These are phyloP conservation scores for Macaranga tanarius DNA, from an alignment of 441 rosid species.

Conservation along the genomic window DNA sequence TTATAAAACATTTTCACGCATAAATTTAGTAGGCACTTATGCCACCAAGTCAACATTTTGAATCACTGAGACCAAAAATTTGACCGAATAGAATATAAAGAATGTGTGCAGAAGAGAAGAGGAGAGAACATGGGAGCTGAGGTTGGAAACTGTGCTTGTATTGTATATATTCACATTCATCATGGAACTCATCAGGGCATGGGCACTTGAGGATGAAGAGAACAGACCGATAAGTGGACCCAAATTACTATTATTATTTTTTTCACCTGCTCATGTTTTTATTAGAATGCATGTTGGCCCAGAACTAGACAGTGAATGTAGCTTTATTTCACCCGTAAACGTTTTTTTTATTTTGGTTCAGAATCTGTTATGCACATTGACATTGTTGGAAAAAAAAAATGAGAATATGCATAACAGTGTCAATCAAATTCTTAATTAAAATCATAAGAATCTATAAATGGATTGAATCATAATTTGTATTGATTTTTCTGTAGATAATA, in stretches of 20 bases:
- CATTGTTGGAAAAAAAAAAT: too few relatives aligned
- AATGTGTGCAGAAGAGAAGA: slow-evolving; percentile 25
- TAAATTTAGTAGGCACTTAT: too few relatives aligned
- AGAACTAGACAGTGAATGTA: not conserved
- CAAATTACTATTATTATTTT: too few relatives aligned
- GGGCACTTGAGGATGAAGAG: not conserved
- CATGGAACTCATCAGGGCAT: slow-evolving; percentile 14
- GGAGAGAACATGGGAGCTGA: slow-evolving; percentile 29
- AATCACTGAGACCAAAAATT: not conserved
- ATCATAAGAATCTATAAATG: too few relatives aligned
- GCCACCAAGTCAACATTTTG: too few relatives aligned
- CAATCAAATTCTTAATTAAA: too few relatives aligned
- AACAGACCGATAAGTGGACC: not conserved
- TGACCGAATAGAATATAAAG: slow-evolving; percentile 23
- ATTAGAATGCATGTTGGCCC: too few relatives aligned
- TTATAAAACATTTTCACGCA: too few relatives aligned
- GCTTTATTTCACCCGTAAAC: not conserved
- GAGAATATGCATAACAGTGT: too few relatives aligned
- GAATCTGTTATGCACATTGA: not conserved
- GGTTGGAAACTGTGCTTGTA: slow-evolving; percentile 30
- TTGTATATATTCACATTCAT: slow-evolving; percentile 18
- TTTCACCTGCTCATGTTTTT: too few relatives aligned
- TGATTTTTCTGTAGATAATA: too few relatives aligned
- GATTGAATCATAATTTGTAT: too few relatives aligned
- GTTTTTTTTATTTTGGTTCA: not conserved